Percentiles rank a stretch among this genome's conserved stretches.
These are phyloP conservation scores for Cyberlindnera veronae DNA, from an alignment of 805 yeast genomes.

Conservation along the genomic window DNA sequence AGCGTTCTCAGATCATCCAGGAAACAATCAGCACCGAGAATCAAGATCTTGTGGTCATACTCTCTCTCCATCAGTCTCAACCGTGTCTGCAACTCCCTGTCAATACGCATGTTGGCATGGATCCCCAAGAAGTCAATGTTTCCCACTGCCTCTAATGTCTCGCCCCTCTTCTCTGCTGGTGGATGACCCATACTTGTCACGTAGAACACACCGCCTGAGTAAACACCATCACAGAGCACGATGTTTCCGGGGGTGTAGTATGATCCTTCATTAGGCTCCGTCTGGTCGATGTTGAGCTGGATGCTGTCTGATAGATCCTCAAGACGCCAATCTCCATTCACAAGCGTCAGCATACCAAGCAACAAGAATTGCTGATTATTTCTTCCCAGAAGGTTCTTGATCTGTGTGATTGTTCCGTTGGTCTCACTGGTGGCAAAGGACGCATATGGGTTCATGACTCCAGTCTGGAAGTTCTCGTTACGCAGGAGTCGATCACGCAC, in stretches of 20 bases:
- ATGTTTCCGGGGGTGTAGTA: slow-evolving; percentile 74
- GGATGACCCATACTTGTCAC: slow-evolving; percentile 83
- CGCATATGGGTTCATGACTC: slow-evolving; percentile 32
- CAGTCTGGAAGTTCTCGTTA: slow-evolving; percentile 64
- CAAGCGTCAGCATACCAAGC: slow-evolving; percentile 69
- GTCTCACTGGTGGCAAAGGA: slow-evolving; percentile 24
- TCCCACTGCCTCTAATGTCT: slow-evolving; percentile 69
- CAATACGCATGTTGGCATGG: slow-evolving; percentile 53
- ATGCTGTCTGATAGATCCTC: slow-evolving; percentile 81
- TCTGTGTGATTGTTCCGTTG: slow-evolving; percentile 49
- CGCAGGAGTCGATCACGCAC: slow-evolving; percentile 69
- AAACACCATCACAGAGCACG: slow-evolving; percentile 81
- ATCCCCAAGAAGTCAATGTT: slow-evolving; percentile 65
- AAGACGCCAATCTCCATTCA: slow-evolving; percentile 65
- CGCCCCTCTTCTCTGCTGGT: slow-evolving; percentile 73
- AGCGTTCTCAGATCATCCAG: slow-evolving; percentile 58
- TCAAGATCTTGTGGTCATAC: slow-evolving; percentile 56
- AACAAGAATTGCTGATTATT: slow-evolving; percentile 72
- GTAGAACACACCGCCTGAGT: slow-evolving; percentile 64
- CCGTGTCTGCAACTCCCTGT: slow-evolving; percentile 51
- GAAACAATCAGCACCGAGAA: slow-evolving; percentile 73
- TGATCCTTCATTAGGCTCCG: slow-evolving; percentile 58
- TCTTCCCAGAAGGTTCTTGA: slow-evolving; percentile 84
- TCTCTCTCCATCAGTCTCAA: slow-evolving; percentile 55
- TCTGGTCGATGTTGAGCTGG: slow-evolving; percentile 53